Evolutionary conservation across 306 rosid genomes (phyloP).

Genomic region (Glycine soja): DNA sequence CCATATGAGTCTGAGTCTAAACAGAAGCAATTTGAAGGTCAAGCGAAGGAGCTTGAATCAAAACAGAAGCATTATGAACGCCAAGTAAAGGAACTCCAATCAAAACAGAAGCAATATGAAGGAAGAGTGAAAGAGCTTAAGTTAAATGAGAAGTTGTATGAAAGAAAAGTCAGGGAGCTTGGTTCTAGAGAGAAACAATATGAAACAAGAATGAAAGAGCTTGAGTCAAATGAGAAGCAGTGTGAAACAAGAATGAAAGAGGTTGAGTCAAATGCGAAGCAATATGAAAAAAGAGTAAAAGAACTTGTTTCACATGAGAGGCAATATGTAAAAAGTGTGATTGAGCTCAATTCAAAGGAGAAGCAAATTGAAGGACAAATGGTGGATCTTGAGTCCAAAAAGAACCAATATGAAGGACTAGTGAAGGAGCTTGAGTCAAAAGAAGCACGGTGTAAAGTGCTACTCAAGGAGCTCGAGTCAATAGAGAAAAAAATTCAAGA

Average conservation of each 20-base stretch:
- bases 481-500: constrained; percentile 1
- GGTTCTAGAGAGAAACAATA: constrained; percentile 41
- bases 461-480: neutral
- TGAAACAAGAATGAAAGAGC: neutral
- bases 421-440: constrained; percentile 12
- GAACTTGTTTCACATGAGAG: neutral
- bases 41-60: neutral
- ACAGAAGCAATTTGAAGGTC: neutral
- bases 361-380: neutral
- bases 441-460: neutral
- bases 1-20: constrained; percentile 10
- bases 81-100: neutral
- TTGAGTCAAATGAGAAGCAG: neutral
- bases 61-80: constrained; percentile 15
- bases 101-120: neutral
- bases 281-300: constrained; percentile 4
- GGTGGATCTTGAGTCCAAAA: neutral
- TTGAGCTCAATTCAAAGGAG: neutral
- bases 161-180: constrained; percentile 28
- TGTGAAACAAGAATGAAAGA: neutral
- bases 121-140: constrained; percentile 13
- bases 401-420: neutral
- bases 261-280: constrained; percentile 41
- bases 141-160: constrained; percentile 36
- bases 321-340: neutral